phyloP scores from a whole-genome alignment of 495 filamentous ascomycete species.

The Wilcoxina mikolae region DNA sequence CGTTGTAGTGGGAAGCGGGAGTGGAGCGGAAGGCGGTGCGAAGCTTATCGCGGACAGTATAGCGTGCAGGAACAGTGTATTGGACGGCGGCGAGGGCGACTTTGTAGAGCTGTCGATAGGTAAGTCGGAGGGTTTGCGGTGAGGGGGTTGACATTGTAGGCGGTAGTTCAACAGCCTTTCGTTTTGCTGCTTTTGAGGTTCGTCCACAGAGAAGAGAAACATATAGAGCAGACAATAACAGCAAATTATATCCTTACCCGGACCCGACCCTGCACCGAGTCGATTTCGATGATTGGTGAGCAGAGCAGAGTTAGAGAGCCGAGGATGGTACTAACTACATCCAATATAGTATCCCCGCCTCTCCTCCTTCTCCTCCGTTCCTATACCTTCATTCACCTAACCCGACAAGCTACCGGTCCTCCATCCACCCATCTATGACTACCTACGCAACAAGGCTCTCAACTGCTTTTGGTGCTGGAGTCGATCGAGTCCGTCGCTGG shows the following conservation, averaged over 20 bases:
- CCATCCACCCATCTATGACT: conserved; percentile 19
- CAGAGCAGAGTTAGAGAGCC: no score
- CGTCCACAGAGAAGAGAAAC: no score
- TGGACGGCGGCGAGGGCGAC: conserved; percentile 61
- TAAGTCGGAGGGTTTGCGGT: conserved; percentile 41
- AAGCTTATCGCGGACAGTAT: conserved; percentile 47
- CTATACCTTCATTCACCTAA: conserved; percentile 3
- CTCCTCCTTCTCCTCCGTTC: not conserved
- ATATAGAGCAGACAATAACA: no score
- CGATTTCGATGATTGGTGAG: no score
- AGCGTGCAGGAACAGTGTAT: conserved; percentile 62
- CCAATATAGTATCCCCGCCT: not conserved
- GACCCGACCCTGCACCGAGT: no score
- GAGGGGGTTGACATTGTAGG: conserved; percentile 4
- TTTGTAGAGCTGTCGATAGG: conserved; percentile 69
- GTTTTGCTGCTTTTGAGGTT: no score
- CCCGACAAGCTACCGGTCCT: conserved; percentile 9
- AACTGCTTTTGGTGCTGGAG: conserved; percentile 23
- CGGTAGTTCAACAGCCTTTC: no score
- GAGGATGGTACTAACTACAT: no score
- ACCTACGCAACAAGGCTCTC: conserved; percentile 24
- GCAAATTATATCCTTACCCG: no score
- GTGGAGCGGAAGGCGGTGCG: conserved; percentile 55
- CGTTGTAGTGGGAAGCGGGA: conserved; percentile 39
- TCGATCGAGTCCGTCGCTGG: conserved; percentile 25